Evolutionary conservation across 2,329 filamentous ascomycete species (phyloP).

Genomic region (Septoria petroselini): DNA sequence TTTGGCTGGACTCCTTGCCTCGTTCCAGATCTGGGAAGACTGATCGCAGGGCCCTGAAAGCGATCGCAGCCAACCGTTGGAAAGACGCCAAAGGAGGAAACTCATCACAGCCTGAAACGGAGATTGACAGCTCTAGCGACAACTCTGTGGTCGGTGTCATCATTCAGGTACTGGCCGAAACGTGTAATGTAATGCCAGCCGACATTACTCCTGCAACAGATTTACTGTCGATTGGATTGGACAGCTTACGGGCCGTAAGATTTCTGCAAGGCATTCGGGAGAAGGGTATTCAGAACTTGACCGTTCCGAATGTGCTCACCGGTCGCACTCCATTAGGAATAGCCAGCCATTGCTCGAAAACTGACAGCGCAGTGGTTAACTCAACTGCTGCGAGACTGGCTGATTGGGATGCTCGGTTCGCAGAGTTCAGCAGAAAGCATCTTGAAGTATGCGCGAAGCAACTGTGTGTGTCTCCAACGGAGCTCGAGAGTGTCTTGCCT

Average conservation of each 20-base stretch:
- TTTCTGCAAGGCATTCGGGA: slow-evolving; percentile 14
- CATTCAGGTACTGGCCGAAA: slow-evolving; percentile 3
- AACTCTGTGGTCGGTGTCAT: slow-evolving; percentile 3
- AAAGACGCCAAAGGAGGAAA: background rate
- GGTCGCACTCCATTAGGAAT: slow-evolving; percentile 11
- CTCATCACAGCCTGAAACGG: background rate
- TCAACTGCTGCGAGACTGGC: background rate
- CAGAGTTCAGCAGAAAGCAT: slow-evolving; percentile 10
- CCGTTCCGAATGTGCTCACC: slow-evolving; percentile 8
- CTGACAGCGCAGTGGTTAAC: background rate
- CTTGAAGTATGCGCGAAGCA: background rate
- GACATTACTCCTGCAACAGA: slow-evolving; percentile 7
- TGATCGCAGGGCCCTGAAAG: slow-evolving; percentile 10
- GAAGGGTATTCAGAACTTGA: slow-evolving; percentile 9
- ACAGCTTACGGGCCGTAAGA: slow-evolving; percentile 16
- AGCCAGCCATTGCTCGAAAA: slow-evolving; percentile 2
- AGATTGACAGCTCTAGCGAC: background rate
- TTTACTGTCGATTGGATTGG: slow-evolving; percentile 13
- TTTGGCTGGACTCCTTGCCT: slow-evolving; percentile 47
- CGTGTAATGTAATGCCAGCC: background rate
- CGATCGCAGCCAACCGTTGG: slow-evolving; percentile 4
- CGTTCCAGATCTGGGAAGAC: slow-evolving; percentile 46
- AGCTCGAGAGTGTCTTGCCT: slow-evolving; percentile 45
- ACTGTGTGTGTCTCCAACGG: background rate
- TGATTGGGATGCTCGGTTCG: slow-evolving; percentile 4